Conservation (phyloP, 495 filamentous ascomycete species). For the Letharia lupina region DNA sequence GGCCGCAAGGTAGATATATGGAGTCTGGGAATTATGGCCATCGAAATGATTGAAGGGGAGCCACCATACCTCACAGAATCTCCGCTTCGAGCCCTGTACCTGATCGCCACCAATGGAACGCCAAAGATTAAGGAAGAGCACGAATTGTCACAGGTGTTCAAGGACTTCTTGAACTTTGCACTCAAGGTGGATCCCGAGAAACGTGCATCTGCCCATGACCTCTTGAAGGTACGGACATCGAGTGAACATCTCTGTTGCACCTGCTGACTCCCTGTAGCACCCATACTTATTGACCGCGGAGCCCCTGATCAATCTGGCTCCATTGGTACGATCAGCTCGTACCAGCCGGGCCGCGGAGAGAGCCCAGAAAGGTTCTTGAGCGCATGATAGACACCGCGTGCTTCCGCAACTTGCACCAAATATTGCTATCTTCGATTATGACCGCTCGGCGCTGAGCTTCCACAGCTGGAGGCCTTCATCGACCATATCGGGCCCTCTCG, state of each 20-base stretch:
- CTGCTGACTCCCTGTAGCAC: constrained; percentile 55
- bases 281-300: constrained; percentile 75
- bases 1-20: constrained; percentile 98
- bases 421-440: background rate
- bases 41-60: constrained; percentile 99
- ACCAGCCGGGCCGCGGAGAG: constrained; percentile 78
- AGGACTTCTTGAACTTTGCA: constrained; percentile 82
- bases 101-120: constrained; percentile 96
- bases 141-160: constrained; percentile 68
- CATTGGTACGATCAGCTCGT: constrained; percentile 79
- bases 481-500: background rate
- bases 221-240: constrained; percentile 64
- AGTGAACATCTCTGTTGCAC: background rate
- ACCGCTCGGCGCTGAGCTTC: background rate
- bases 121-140: constrained; percentile 91
- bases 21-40: constrained; percentile 99
- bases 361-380: constrained; percentile 50
- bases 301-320: constrained; percentile 64
- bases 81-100: constrained; percentile 82
- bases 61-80: constrained; percentile 95
- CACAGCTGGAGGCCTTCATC: background rate
- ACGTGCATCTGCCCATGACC: constrained; percentile 85
- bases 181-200: constrained; percentile 96
- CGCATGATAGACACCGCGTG: background rate
- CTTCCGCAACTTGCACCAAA: constrained; percentile 1